Evolutionary conservation across 768 basidiomycete species (phyloP).

Genomic region (Leccinum variicolor): DNA sequence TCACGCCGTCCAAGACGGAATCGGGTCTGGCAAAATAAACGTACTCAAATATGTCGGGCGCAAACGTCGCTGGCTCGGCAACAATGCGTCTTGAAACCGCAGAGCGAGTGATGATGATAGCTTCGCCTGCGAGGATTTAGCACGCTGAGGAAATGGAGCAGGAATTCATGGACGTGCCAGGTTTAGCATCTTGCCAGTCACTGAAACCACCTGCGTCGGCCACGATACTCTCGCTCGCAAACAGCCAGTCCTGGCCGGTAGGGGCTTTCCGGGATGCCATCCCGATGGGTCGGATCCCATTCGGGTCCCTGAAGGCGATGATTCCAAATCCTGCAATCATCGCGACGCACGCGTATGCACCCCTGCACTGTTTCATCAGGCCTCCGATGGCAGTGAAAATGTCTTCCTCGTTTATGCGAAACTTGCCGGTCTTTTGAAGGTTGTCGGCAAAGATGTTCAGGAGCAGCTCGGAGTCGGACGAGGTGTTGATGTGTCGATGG

Average conservation of each 20-base stretch:
- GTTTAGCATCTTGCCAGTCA: conserved; percentile 92
- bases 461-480: conserved; percentile 95
- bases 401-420: conserved; percentile 99
- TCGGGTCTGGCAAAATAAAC: conserved; percentile 99
- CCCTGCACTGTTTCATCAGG: conserved; percentile 83
- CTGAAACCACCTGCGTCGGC: conserved; percentile 90
- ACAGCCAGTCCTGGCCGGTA: conserved; percentile 77
- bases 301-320: conserved; percentile 96
- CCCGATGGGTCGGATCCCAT: conserved; percentile 93
- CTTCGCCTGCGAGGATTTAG: conserved; percentile 63
- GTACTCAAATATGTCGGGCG: conserved; percentile 98
- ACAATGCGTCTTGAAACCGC: conserved; percentile 75
- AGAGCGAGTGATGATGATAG: conserved; percentile 88
- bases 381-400: conserved; percentile 93
- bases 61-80: conserved; percentile 67
- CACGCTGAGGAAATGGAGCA: background rate
- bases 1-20: conserved; percentile 95
- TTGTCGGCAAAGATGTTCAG: conserved; percentile 98
- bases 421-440: conserved; percentile 96
- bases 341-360: conserved; percentile 96
- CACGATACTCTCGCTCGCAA: conserved; percentile 94
- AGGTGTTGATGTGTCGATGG: conserved; percentile 98
- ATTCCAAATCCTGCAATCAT: conserved; percentile 99
- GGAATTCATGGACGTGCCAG: conserved; percentile 50
- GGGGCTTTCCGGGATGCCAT: conserved; percentile 65